Evolutionary conservation across 805 yeast genomes (phyloP).

Genomic region (Hanseniaspora hatyaiensis): DNA sequence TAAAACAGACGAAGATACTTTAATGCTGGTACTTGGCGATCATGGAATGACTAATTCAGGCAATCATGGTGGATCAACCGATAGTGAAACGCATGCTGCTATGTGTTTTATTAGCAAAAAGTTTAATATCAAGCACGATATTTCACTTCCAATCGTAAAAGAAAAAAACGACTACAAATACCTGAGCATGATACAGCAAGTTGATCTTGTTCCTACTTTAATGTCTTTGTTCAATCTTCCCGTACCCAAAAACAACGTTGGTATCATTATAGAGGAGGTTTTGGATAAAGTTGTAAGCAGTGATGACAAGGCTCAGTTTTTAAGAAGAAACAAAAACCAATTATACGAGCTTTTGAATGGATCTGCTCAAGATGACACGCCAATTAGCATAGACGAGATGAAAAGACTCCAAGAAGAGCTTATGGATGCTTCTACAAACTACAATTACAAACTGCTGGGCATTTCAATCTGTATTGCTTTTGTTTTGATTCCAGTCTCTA

Average conservation of each 20-base stretch:
- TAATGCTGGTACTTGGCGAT: conserved; percentile 75
- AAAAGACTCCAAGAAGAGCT: conserved; percentile 38
- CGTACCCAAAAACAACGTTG: conserved; percentile 79
- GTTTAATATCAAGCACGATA: conserved; percentile 30
- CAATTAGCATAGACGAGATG: too few species aligned
- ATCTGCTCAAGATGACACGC: background rate
- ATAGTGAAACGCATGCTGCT: conserved; percentile 86
- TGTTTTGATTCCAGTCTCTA: conserved; percentile 17
- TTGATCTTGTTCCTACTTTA: conserved; percentile 86
- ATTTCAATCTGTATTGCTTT: conserved; percentile 23
- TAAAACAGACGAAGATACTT: conserved; percentile 38
- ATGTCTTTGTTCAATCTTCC: conserved; percentile 75
- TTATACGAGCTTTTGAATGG: conserved; percentile 29
- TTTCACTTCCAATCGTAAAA: conserved; percentile 23
- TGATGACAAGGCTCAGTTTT: conserved; percentile 24
- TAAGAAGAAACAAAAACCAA: conserved; percentile 47
- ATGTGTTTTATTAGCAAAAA: conserved; percentile 56
- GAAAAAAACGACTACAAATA: conserved; percentile 40
- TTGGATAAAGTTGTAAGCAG: conserved; percentile 39
- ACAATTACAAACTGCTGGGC: conserved; percentile 43
- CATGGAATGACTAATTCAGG: conserved; percentile 96
- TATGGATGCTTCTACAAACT: conserved; percentile 58
- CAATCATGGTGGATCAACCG: conserved; percentile 91
- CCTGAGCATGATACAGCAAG: conserved; percentile 57
- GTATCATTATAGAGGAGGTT: conserved; percentile 52